Evolutionary conservation across 257 asterid genomes (phyloP).

Genomic region (Nicotiana sylvestris): DNA sequence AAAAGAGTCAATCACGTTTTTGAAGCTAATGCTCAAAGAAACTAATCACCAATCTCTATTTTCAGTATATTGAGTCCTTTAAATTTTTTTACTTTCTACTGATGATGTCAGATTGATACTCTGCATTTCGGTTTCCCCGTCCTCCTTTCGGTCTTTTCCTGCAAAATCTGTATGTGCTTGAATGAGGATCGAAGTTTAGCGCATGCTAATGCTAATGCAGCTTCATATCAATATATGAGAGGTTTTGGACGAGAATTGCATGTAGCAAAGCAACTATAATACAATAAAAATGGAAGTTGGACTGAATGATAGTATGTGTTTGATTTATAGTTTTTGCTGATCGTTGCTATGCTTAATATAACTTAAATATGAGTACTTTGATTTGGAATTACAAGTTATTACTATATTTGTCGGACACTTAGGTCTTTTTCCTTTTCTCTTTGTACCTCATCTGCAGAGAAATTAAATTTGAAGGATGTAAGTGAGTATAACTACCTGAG

Average conservation of each 20-base stretch:
- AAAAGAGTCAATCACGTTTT: too few species aligned
- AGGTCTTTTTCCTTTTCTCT: not conserved
- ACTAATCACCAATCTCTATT: too few species aligned
- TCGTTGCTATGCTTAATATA: not conserved
- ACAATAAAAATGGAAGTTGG: conserved; percentile 1
- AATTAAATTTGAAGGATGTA: conserved; percentile 61
- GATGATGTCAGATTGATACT: not conserved
- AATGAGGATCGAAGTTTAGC: not conserved
- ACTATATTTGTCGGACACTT: conserved; percentile 3
- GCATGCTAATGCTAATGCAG: not conserved
- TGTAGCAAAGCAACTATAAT: not conserved
- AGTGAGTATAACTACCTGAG: conserved; percentile 72
- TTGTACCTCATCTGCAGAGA: conserved; percentile 49
- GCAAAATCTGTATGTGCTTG: not conserved
- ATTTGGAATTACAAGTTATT: not conserved
- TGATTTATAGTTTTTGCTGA: not conserved
- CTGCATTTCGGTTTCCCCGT: not conserved
- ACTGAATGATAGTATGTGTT: not conserved
- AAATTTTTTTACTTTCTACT: not conserved
- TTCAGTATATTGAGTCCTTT: too few species aligned
- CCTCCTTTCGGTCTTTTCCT: not conserved
- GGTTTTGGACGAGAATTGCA: conserved; percentile 2
- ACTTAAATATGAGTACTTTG: not conserved
- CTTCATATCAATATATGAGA: conserved; percentile 8
- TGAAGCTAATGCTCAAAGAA: too few species aligned